Percentiles rank a stretch among this genome's conserved stretches.
Conservation (phyloP, 2,329 filamentous ascomycete species). For the Leptodontidium sp. region DNA sequence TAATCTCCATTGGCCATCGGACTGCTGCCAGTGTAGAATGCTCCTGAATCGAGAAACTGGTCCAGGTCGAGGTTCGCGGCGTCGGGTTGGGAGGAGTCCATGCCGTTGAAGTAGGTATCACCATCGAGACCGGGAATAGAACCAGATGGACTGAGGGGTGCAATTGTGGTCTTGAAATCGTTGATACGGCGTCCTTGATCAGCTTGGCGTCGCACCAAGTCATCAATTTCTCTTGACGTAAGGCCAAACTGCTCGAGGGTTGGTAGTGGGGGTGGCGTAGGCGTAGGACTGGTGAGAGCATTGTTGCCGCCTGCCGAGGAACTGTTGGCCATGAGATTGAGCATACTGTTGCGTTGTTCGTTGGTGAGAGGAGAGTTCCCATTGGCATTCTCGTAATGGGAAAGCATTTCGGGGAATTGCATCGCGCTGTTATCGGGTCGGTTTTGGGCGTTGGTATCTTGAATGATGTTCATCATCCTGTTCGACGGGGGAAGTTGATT, state of each 20-base stretch:
- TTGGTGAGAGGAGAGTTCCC: slow-evolving; percentile 63
- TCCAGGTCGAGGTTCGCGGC: slow-evolving; percentile 57
- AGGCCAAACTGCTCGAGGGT: slow-evolving; percentile 68
- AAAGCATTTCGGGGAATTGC: slow-evolving; percentile 61
- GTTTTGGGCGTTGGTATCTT: slow-evolving; percentile 66
- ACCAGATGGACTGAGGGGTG: slow-evolving; percentile 82
- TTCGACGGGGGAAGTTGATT: slow-evolving; percentile 63
- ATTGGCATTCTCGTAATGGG: slow-evolving; percentile 51
- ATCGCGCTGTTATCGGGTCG: slow-evolving; percentile 47
- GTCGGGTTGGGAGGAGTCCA: slow-evolving; percentile 48
- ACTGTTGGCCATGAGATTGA: slow-evolving; percentile 63
- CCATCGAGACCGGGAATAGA: slow-evolving; percentile 74
- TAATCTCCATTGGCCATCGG: slow-evolving; percentile 34
- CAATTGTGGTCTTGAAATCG: slow-evolving; percentile 75
- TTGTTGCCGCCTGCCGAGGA: slow-evolving; percentile 43
- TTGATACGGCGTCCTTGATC: slow-evolving; percentile 82
- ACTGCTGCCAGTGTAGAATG: slow-evolving; percentile 49
- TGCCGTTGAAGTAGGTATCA: slow-evolving; percentile 45
- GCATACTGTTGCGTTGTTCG: slow-evolving; percentile 66
- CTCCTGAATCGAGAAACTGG: slow-evolving; percentile 55
- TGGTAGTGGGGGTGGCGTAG: slow-evolving; percentile 53
- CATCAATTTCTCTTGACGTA: slow-evolving; percentile 78
- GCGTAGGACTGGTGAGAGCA: slow-evolving; percentile 45
- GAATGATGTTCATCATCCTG: slow-evolving; percentile 73
- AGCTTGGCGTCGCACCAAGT: slow-evolving; percentile 78